A percentile compares a stretch with the other conserved stretches of the same genome.
Evolutionary conservation across 306 rosid genomes (phyloP).

Genomic region (Sicyos edulis): DNA sequence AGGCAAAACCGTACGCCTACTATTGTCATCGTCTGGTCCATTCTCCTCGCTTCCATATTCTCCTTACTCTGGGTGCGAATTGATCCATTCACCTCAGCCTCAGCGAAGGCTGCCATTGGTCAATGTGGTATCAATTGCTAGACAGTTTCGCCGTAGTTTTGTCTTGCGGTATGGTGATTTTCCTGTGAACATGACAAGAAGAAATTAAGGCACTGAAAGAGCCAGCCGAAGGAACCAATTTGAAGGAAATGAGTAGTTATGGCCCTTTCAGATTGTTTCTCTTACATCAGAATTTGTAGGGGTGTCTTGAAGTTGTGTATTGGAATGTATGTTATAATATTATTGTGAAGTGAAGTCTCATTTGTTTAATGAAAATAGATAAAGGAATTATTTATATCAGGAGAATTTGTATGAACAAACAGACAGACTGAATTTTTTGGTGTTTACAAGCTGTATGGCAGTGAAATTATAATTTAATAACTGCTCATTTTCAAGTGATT

Average conservation of each 20-base stretch:
- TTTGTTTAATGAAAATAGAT: conserved; percentile 25
- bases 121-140: conserved; percentile 65
- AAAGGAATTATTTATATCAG: conserved; percentile 17
- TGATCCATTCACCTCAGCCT: conserved; percentile 46
- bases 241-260: conserved; percentile 8
- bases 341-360: conserved; percentile 31
- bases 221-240: conserved; percentile 11
- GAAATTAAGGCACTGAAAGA: conserved; percentile 8
- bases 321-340: conserved; percentile 13
- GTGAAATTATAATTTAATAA: conserved; percentile 22
- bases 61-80: conserved; percentile 74
- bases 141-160: conserved; percentile 14
- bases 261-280: background rate
- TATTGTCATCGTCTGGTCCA: conserved; percentile 65
- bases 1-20: conserved; percentile 67
- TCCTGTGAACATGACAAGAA: conserved; percentile 23
- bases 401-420: conserved; percentile 15
- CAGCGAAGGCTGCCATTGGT: conserved; percentile 31
- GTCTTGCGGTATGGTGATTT: background rate
- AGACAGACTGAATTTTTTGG: background rate
- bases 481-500: conserved; percentile 1
- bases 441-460: conserved; percentile 8
- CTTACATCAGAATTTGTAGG: conserved; percentile 11
- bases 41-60: conserved; percentile 71
- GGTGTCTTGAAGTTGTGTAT: conserved; percentile 20